These are phyloP conservation scores for Ustilago curta DNA, from an alignment of 1,284 basidiomycete genomes.

Conservation along the genomic window DNA sequence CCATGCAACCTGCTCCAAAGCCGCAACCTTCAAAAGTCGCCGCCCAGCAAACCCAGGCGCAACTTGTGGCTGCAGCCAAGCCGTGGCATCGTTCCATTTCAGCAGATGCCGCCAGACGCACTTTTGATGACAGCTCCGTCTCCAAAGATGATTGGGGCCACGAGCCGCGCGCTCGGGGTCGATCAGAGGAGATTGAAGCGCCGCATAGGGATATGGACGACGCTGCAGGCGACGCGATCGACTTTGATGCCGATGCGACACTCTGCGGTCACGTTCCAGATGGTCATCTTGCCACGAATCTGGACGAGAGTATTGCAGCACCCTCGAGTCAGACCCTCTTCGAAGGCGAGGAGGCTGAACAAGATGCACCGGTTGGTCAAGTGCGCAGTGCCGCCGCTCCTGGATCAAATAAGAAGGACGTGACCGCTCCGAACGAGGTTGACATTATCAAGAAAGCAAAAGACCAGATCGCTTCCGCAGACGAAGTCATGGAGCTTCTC, in stretches of 20 bases:
- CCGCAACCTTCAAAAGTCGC: slow-evolving; percentile 2
- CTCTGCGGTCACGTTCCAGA: slow-evolving; percentile 20
- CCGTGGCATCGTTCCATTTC: slow-evolving; percentile 52
- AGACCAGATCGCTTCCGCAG: slow-evolving; percentile 28
- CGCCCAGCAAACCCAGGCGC: slow-evolving; percentile 21
- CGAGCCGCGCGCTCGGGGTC: slow-evolving; percentile 6
- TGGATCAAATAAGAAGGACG: neutral
- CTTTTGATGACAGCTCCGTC: neutral
- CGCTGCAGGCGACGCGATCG: neutral
- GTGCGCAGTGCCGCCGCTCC: neutral
- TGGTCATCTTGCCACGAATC: neutral
- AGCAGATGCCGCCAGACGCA: slow-evolving; percentile 25
- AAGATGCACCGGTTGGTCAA: slow-evolving; percentile 9
- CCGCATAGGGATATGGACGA: neutral
- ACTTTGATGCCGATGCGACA: slow-evolving; percentile 35
- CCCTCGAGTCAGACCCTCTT: slow-evolving; percentile 45
- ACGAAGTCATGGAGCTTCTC: slow-evolving; percentile 42
- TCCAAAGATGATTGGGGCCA: neutral
- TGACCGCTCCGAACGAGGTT: neutral
- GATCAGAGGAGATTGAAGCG: slow-evolving; percentile 21
- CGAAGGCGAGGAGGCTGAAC: slow-evolving; percentile 27
- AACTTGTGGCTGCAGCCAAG: slow-evolving; percentile 37
- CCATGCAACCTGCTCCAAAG: slow-evolving; percentile 3
- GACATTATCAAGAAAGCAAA: slow-evolving; percentile 9
- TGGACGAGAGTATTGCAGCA: slow-evolving; percentile 13